Base-by-base conservation (phyloP, 768 basidiomycete species). In the Lactifluus pinguis region DNA sequence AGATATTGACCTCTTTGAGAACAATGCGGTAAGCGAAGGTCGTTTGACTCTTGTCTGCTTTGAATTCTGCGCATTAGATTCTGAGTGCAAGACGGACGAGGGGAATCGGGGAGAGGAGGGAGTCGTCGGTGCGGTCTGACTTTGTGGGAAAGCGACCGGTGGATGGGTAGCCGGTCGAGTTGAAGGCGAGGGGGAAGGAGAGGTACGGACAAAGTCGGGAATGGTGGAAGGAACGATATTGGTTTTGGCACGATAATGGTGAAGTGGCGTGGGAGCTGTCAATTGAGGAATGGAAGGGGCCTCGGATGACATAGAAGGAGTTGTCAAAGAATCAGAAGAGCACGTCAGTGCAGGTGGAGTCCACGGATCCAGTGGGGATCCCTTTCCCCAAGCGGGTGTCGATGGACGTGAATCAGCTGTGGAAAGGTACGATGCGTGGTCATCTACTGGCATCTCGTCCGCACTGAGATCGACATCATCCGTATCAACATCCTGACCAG, bases 11-110 rank as follows among this genome's bases (percentile, higher is more conserved):
- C 78, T 80, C 73, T 85, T 87, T 36, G 84, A 77, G 70, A 89
- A 86, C 19, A 89, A 75, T 17, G 87, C 73, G 53, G 83, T 82
- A 59, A 89, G 72, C 3, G 87, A 89, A 0, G 89, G 85, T 53
- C 84, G 86, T 72, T 86, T 88, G 60, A 78, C 69, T 59, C 74
- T 76, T 56, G 69, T 70, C 29, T 72, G 68, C 50, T 69, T 67
- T 32, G 34, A 69, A 72, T 29, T 65, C 71, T 61, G 78, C 77
- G 75, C 61, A 56, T 69, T 62, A 17, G 69, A 34, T 25, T 62
- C 68, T 63, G 49, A 74, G 64, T 65, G 73, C 67, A 59, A 70
- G 70, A 66, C 67, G 2, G 71, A 68, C 6, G 72, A 61, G 4
- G 75, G 76, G 65, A 73, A 76, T 41, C 72, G 72, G 41, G 71